Evolutionary conservation across 306 rosid genomes (phyloP).

Genomic region (Herpetospermum pedunculosum): DNA sequence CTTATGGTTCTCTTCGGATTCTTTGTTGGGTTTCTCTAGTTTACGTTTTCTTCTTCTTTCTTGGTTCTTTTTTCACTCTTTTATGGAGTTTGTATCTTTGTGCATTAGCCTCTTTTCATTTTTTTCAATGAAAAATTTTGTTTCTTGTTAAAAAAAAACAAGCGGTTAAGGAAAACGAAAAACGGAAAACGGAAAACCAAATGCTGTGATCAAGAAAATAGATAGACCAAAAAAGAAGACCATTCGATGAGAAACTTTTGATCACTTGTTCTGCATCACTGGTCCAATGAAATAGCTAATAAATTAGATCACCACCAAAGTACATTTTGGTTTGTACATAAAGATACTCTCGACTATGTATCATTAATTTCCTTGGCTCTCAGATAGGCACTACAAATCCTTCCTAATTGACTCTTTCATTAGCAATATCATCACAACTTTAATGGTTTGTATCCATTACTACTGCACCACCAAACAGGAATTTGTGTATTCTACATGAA

Average conservation of each 20-base stretch:
- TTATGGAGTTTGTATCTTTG: no score
- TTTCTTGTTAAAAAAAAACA: no score
- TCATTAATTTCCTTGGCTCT: background rate
- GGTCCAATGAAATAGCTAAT: background rate
- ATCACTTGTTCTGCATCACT: slow-evolving; percentile 1
- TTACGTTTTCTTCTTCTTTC: no score
- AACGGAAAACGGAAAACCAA: background rate
- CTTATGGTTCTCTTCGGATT: no score
- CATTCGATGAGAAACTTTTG: background rate
- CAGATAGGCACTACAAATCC: background rate
- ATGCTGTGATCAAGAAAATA: background rate
- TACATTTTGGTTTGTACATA: background rate
- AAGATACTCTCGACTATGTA: background rate
- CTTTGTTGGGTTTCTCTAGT: no score
- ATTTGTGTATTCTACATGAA: background rate
- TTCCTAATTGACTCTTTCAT: background rate
- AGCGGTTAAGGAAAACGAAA: no score
- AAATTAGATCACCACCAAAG: background rate
- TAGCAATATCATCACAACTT: background rate
- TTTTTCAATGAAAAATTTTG: no score
- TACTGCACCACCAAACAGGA: background rate
- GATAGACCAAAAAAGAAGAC: background rate
- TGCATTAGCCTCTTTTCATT: no score
- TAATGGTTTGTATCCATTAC: background rate
- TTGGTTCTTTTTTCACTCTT: no score